phyloP scores from a whole-genome alignment of 2,329 filamentous ascomycete species.

The Cercospora janseana region DNA sequence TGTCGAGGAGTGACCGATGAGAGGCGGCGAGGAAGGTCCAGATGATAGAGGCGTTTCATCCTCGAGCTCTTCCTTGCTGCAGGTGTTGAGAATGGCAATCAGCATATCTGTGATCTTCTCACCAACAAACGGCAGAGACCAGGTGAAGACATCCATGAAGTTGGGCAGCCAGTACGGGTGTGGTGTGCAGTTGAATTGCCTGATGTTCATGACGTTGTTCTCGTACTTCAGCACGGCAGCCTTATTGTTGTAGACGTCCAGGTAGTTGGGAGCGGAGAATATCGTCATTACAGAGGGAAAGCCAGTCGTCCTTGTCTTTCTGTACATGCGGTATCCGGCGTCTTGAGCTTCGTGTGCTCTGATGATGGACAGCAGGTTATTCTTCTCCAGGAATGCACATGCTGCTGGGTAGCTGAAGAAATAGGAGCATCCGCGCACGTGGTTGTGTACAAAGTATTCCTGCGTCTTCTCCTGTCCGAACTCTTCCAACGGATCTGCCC shows the following conservation, averaged over 20 bases:
- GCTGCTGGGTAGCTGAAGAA: conserved; percentile 99
- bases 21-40: conserved; percentile 70
- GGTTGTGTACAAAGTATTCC: conserved; percentile 97
- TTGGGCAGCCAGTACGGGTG: conserved; percentile 99
- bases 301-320: conserved; percentile 94
- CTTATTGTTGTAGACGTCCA: conserved; percentile 99
- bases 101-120: conserved; percentile 99
- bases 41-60: conserved; percentile 77
- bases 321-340: conserved; percentile 97
- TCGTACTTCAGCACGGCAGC: conserved; percentile 98
- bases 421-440: conserved; percentile 96
- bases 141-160: conserved; percentile 99
- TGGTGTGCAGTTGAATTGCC: conserved; percentile 98
- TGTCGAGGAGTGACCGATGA: conserved; percentile 43
- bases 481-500: conserved; percentile 96
- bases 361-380: conserved; percentile 95
- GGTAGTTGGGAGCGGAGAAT: conserved; percentile 97
- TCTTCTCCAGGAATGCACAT: conserved; percentile 97
- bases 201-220: conserved; percentile 99
- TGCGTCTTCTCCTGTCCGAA: conserved; percentile 98
- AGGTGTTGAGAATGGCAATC: conserved; percentile 95
- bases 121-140: conserved; percentile 96
- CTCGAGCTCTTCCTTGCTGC: conserved; percentile 95
- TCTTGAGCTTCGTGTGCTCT: conserved; percentile 98
- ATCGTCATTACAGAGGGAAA: conserved; percentile 99